Conservation (phyloP, 805 yeast species). For the Zygosaccharomyces rouxii region DNA sequence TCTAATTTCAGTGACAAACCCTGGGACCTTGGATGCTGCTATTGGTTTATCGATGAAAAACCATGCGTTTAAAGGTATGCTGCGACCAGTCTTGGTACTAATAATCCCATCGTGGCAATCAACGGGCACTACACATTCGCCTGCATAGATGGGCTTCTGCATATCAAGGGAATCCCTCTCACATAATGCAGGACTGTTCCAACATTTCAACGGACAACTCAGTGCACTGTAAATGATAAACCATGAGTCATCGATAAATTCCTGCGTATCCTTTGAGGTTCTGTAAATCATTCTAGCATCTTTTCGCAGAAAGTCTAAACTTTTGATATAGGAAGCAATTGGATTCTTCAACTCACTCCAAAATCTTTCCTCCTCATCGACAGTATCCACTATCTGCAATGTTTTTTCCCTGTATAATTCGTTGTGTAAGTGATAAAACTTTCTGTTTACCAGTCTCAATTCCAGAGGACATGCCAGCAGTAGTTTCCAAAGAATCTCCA, state of each 20-base stretch:
- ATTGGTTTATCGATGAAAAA: constrained; percentile 14
- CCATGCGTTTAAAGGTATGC: constrained; percentile 22
- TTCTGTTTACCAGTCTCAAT: constrained; percentile 8
- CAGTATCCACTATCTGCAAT: constrained; percentile 4
- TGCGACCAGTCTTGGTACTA: neutral
- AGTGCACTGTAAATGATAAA: constrained; percentile 18
- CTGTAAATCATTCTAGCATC: constrained; percentile 7
- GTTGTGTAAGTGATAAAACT: constrained; percentile 15
- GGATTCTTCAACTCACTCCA: constrained; percentile 11
- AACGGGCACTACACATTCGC: constrained; percentile 8
- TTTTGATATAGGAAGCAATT: constrained; percentile 9
- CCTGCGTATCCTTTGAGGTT: neutral
- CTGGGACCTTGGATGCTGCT: constrained; percentile 13
- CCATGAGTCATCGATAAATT: constrained; percentile 24
- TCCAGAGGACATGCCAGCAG: constrained; percentile 11
- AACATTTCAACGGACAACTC: constrained; percentile 10
- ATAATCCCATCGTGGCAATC: neutral
- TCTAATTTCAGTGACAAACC: constrained; percentile 17
- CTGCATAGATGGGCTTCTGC: constrained; percentile 13
- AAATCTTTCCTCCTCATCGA: constrained; percentile 3
- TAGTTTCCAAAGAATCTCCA: constrained; percentile 10
- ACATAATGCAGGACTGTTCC: constrained; percentile 6
- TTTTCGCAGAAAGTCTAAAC: constrained; percentile 17
- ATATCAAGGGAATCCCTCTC: constrained; percentile 9
- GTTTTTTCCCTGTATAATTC: constrained; percentile 15